Conservation (phyloP, 169 alveolate species). For the Cryptosporidium canis region DNA sequence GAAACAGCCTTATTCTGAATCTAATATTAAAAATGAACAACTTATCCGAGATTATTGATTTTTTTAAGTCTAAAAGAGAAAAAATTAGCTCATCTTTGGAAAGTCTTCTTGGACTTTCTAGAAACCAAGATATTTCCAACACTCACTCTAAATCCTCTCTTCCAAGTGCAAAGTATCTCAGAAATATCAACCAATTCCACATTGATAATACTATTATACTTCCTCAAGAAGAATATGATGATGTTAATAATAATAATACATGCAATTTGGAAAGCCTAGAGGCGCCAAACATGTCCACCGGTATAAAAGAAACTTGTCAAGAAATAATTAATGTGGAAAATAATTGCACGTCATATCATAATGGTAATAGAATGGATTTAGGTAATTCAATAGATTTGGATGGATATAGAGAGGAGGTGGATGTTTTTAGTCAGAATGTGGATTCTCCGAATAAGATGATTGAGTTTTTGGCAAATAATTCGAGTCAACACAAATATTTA, state of each 20-base stretch:
- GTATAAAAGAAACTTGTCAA: background rate
- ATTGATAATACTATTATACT: slow-evolving; percentile 43
- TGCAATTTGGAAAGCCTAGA: background rate
- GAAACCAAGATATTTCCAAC: background rate
- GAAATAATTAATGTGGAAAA: slow-evolving; percentile 5
- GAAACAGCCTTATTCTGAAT: background rate
- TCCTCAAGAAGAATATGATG: slow-evolving; percentile 39
- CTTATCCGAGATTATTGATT: background rate
- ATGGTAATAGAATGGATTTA: background rate
- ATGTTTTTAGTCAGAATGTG: background rate
- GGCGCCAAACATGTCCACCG: background rate
- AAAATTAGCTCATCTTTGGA: slow-evolving; percentile 41
- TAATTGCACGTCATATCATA: background rate
- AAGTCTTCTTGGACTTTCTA: slow-evolving; percentile 19
- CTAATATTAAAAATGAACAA: background rate
- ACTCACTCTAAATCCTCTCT: background rate
- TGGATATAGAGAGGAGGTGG: background rate
- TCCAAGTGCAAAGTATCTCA: background rate
- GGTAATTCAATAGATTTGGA: background rate
- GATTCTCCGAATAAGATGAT: background rate
- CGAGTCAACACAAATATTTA: background rate
- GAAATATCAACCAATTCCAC: background rate
- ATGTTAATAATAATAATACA: background rate
- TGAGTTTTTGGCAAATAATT: background rate
- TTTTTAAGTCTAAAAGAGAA: slow-evolving; percentile 15